These are phyloP conservation scores for Pyrenula aspistea DNA, from an alignment of 495 filamentous ascomycete species.

Conservation along the genomic window DNA sequence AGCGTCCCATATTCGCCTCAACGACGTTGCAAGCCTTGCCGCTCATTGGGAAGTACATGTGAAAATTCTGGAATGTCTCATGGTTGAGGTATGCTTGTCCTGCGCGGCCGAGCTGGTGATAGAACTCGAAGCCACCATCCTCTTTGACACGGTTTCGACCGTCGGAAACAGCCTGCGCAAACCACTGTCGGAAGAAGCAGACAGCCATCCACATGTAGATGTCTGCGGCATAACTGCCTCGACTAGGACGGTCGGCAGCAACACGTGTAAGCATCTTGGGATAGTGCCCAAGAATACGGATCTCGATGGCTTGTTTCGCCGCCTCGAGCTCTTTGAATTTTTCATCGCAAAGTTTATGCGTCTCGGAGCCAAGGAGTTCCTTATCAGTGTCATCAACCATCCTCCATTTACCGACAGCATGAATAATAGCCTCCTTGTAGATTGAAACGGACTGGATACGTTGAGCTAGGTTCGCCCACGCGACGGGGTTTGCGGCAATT, in stretches of 20 bases:
- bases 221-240: constrained; percentile 14
- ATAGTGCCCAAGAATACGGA: constrained; percentile 10
- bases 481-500: constrained; percentile 21
- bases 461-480: constrained; percentile 27
- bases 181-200: constrained; percentile 17
- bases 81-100: constrained; percentile 13
- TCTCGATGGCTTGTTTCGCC: constrained; percentile 13
- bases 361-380: constrained; percentile 4
- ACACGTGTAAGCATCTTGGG: constrained; percentile 8
- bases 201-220: constrained; percentile 23
- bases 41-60: constrained; percentile 12
- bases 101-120: constrained; percentile 13
- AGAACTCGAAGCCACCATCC: constrained; percentile 23
- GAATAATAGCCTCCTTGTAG: constrained; percentile 34
- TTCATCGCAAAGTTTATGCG: constrained; percentile 2
- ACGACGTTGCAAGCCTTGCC: constrained; percentile 13
- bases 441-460: constrained; percentile 28
- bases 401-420: constrained; percentile 31
- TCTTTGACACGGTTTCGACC: constrained; percentile 8
- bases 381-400: constrained; percentile 7
- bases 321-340: constrained; percentile 15
- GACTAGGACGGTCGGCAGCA: neutral
- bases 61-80: constrained; percentile 6
- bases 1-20: constrained; percentile 33
- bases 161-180: constrained; percentile 6